Conservation (phyloP, 768 basidiomycete species). For the Collybia sp. region DNA sequence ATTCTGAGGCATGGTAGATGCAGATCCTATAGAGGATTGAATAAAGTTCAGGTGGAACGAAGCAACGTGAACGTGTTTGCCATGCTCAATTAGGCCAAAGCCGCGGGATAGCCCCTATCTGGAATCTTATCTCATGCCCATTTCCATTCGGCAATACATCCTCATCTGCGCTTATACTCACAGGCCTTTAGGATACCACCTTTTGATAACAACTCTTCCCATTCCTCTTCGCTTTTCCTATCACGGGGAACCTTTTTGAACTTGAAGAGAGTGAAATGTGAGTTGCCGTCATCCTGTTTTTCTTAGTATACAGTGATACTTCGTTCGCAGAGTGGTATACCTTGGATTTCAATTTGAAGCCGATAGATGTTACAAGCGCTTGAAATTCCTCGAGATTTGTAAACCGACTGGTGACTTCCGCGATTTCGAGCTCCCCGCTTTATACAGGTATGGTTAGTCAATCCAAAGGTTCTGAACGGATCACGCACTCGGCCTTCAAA, state of each 20-base stretch:
- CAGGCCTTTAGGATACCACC: slow-evolving; percentile 75
- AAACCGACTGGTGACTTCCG: slow-evolving; percentile 88
- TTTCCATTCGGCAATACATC: slow-evolving; percentile 1
- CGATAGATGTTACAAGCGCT: slow-evolving; percentile 56
- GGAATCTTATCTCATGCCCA: slow-evolving; percentile 8
- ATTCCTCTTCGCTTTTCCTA: slow-evolving; percentile 51
- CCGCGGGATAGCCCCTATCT: background rate
- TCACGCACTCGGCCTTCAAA: slow-evolving; percentile 64
- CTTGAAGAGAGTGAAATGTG: slow-evolving; percentile 82
- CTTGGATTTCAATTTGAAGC: slow-evolving; percentile 70
- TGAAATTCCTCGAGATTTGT: slow-evolving; percentile 62
- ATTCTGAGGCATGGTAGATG: slow-evolving; percentile 19
- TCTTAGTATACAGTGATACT: background rate
- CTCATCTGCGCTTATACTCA: slow-evolving; percentile 85
- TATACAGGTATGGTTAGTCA: slow-evolving; percentile 4
- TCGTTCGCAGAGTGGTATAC: slow-evolving; percentile 27
- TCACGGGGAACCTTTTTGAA: slow-evolving; percentile 59
- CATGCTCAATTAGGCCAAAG: too few relatives aligned
- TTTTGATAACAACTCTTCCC: slow-evolving; percentile 47
- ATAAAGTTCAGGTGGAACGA: slow-evolving; percentile 1
- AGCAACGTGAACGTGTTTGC: background rate
- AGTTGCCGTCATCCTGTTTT: slow-evolving; percentile 70
- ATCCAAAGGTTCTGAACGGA: background rate
- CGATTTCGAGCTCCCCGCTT: slow-evolving; percentile 81
- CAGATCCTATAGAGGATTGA: background rate